Evolutionary conservation across 768 basidiomycete genomes (phyloP), one percentile per base, ranked within the genome.

Genomic region (Macrolepiota fuliginosa): DNA sequence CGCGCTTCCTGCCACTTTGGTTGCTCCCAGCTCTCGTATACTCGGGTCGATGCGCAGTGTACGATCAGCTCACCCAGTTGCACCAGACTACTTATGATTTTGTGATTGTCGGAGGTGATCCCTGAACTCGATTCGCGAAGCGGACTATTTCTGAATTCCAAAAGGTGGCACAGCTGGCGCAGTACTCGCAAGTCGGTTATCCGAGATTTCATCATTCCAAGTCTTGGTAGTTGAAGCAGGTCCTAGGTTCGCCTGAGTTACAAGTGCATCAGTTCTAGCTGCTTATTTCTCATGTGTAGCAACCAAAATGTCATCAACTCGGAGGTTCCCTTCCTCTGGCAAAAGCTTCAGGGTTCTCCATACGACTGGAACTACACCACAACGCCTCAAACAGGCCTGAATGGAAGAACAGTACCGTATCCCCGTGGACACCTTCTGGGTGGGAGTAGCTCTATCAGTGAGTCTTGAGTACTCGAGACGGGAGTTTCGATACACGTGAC

Each of bases 321-420:
- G 1, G 63, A 63, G 27, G 65, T 72, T 10, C 73, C 73, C 2
- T 69, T 54, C 56, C 68, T 67, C 52, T 63, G 39, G 11, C 24
- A 54, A 3, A 60, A 24, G 6, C 56, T 68, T 17, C 54, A 54
- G 29, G 40, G 56, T 15, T 66, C 68, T 45, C 47, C 53, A 10
- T 71, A 68, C 56, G 71, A 72, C 57, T 75, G 73, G 73, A 74
- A 73, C 51, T 74, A 62, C 61, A 74, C 72, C 0, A 73, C 72
- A 7, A 62, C 58, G 0, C 58, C 68, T 32, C 72, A 74, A 56
- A 9, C 35, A 10, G 69, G 63, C 0, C 50, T 73, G 27, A 61
- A 63, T 50, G 69, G 68, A n/a, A 64, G 72, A 4, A 53, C 57
- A 22, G 22, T 70, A 1, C 10, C 52, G 0, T 67, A 68, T 27